Evolutionary conservation across 306 rosid genomes (phyloP).

Genomic region (Glycine tomentella): DNA sequence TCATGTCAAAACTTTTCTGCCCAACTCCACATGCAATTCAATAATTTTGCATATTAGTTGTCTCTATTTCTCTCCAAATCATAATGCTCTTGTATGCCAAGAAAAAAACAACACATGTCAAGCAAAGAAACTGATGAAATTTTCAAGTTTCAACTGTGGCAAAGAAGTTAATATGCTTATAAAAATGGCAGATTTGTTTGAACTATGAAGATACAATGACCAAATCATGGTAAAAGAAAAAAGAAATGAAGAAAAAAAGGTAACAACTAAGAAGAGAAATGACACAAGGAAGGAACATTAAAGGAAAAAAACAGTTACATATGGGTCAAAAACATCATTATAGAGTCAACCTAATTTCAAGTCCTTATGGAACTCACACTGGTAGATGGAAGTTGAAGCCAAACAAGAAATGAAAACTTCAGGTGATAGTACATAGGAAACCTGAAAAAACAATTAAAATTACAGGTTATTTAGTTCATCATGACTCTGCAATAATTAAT

Average conservation of each 20-base stretch:
- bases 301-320: not conserved
- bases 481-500: not conserved
- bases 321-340: constrained; percentile 27
- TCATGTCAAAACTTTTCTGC: constrained; percentile 5
- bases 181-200: no score
- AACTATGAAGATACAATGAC: not conserved
- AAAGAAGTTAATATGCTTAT: no score
- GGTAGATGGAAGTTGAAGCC: constrained; percentile 94
- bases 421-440: constrained; percentile 87
- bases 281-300: not conserved
- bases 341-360: constrained; percentile 31
- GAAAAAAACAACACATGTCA: not conserved
- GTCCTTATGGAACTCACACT: constrained; percentile 66
- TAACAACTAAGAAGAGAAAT: not conserved
- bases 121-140: constrained; percentile 21
- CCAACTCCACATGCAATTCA: constrained; percentile 27
- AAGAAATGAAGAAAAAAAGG: not conserved
- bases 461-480: constrained; percentile 22
- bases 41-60: no score
- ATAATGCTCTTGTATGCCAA: not conserved
- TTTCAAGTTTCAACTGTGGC: not conserved
- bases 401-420: constrained; percentile 94
- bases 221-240: constrained; percentile 2
- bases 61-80: no score
- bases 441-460: constrained; percentile 56